These are phyloP conservation scores for Morella rubra DNA, from an alignment of 306 rosid genomes.

Conservation along the genomic window DNA sequence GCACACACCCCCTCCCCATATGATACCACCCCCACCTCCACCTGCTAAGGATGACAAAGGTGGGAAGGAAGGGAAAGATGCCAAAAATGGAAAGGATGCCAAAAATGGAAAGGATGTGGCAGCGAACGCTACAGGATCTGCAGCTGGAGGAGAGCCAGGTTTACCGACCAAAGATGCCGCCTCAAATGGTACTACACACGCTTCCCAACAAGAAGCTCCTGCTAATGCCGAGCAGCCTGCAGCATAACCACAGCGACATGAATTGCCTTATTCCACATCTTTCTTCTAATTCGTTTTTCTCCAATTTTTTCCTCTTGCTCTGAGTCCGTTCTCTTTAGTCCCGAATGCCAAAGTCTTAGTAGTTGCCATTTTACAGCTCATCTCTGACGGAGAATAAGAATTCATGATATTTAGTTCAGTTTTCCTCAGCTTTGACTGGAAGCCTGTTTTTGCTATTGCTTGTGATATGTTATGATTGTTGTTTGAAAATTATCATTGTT, in stretches of 20 bases:
- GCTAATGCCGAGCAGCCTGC: constrained; percentile 45
- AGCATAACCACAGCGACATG: constrained; percentile 33
- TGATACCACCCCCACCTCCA: constrained; percentile 94
- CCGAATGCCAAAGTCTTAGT: constrained; percentile 39
- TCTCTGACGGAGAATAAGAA: constrained; percentile 28
- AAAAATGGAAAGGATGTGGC: constrained; percentile 63
- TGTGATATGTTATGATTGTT: constrained; percentile 27
- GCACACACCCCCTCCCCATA: constrained; percentile 97
- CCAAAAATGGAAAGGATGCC: constrained; percentile 59
- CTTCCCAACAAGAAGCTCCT: constrained; percentile 51
- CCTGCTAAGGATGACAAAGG: constrained; percentile 39
- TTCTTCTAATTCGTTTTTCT: constrained; percentile 25
- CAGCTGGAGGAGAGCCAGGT: constrained; percentile 46
- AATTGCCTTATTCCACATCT: constrained; percentile 16
- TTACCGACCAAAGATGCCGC: constrained; percentile 56
- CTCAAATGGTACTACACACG: constrained; percentile 49
- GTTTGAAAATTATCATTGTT: constrained; percentile 16
- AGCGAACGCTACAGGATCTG: constrained; percentile 49
- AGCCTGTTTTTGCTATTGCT: constrained; percentile 33
- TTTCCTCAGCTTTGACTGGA: constrained; percentile 34
- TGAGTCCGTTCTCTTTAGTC: constrained; percentile 16
- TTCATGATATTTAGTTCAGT: constrained; percentile 39
- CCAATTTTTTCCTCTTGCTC: constrained; percentile 30
- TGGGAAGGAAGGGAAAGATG: constrained; percentile 57
- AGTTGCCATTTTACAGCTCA: constrained; percentile 21